Percentiles rank a stretch among this genome's conserved stretches.
Evolutionary conservation across 331 rosid species (phyloP).

Genomic region (Pyrus hybrid): DNA sequence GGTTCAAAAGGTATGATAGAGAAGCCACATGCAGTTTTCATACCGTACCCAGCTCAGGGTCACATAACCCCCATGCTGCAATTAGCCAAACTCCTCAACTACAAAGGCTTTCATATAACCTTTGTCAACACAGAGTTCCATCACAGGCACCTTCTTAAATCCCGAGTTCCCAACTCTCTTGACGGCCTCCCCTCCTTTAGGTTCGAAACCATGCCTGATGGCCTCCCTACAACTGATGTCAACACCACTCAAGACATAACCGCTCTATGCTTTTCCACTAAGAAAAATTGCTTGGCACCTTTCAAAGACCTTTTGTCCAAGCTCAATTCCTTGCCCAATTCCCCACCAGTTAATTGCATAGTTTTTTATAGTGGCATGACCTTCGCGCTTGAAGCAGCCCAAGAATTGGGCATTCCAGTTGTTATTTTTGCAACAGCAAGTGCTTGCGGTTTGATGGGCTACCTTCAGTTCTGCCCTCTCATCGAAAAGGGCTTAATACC

Average conservation of each 20-base stretch:
- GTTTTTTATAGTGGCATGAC: neutral
- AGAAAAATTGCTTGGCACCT: too few species aligned
- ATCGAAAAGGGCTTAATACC: neutral
- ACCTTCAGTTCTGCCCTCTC: neutral
- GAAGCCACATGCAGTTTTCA: too few species aligned
- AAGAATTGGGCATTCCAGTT: conserved; percentile 6
- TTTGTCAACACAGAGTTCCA: too few species aligned
- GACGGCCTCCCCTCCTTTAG: conserved; percentile 38
- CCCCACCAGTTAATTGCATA: too few species aligned
- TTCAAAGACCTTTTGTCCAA: too few species aligned
- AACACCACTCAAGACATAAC: conserved; percentile 5
- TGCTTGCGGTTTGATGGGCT: conserved; percentile 13
- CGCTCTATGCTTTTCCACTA: too few species aligned
- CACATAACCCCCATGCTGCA: too few species aligned
- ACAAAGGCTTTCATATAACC: too few species aligned
- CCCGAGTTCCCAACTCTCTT: conserved; percentile 35
- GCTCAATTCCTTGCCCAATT: too few species aligned
- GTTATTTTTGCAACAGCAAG: conserved; percentile 7
- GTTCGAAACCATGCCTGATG: conserved; percentile 57
- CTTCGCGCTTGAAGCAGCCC: conserved; percentile 7
- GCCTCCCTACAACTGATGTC: conserved; percentile 24
- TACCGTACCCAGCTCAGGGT: too few species aligned
- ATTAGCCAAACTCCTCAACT: too few species aligned
- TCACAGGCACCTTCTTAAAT: neutral
- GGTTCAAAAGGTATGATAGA: too few species aligned